phyloP scores from a whole-genome alignment of 768 basidiomycete genomes.

The Hygrophoropsis aurantiaca region DNA sequence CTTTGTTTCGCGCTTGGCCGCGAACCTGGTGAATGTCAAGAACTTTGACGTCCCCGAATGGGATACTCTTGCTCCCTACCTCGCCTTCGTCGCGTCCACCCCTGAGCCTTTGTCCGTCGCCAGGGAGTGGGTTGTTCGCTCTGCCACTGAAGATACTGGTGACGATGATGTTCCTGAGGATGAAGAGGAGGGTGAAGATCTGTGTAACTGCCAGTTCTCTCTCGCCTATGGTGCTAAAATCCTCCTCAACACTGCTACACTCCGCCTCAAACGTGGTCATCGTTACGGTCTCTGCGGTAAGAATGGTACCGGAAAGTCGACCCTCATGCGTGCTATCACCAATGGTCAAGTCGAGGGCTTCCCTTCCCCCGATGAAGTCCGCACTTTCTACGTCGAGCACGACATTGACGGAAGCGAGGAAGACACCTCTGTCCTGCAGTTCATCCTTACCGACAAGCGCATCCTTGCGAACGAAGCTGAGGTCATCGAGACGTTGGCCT shows the following conservation, averaged over 20 bases:
- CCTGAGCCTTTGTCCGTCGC: conserved; percentile 69
- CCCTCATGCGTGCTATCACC: conserved; percentile 90
- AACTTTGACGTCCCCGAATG: conserved; percentile 90
- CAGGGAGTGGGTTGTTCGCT: conserved; percentile 88
- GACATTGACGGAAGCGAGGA: conserved; percentile 96
- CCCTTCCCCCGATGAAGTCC: conserved; percentile 95
- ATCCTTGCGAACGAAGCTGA: conserved; percentile 70
- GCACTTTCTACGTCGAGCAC: conserved; percentile 99
- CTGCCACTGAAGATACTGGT: conserved; percentile 73
- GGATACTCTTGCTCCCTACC: conserved; percentile 78
- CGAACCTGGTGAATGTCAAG: conserved; percentile 85
- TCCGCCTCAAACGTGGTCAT: conserved; percentile 97
- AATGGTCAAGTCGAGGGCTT: conserved; percentile 98
- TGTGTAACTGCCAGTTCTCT: conserved; percentile 99
- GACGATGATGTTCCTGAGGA: conserved; percentile 74
- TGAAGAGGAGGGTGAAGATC: conserved; percentile 97
- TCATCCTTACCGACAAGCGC: conserved; percentile 85
- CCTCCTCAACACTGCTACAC: conserved; percentile 91
- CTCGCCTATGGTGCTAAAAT: conserved; percentile 99
- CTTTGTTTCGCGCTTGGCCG: conserved; percentile 79
- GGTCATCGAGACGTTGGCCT: conserved; percentile 75
- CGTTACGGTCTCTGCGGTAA: conserved; percentile 98
- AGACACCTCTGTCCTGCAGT: conserved; percentile 85
- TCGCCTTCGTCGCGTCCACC: conserved; percentile 61
- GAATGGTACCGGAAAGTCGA: conserved; percentile 98